Evolutionary conservation across 2,329 filamentous ascomycete species (phyloP).

Genomic region (Ophiostoma perfectum): DNA sequence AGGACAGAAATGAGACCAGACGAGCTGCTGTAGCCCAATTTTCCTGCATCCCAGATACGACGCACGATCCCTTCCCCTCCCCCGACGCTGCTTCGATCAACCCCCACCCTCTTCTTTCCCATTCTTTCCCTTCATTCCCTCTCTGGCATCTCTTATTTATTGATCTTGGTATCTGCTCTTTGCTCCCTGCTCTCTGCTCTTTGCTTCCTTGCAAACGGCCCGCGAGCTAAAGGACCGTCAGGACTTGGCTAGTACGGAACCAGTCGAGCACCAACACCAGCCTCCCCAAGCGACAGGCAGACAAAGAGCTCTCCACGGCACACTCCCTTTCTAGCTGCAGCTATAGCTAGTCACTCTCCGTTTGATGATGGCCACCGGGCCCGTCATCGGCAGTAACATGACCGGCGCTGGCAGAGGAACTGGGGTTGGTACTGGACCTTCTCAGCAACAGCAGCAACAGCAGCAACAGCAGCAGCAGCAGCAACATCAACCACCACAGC

Average conservation of each 20-base stretch:
- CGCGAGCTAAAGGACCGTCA: background rate
- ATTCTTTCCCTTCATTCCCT: background rate
- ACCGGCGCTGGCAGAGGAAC: background rate
- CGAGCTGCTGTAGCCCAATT: background rate
- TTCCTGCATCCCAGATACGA: conserved; percentile 12
- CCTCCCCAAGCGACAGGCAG: background rate
- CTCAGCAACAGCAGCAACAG: conserved; percentile 12
- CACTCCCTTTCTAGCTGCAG: background rate
- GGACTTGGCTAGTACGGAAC: too few species aligned
- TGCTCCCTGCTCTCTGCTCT: background rate
- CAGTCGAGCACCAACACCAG: background rate
- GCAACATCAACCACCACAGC: conserved; percentile 12
- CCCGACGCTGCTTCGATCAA: background rate
- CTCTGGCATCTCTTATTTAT: background rate
- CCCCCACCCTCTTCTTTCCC: background rate
- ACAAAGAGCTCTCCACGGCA: background rate
- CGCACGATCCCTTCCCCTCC: conserved; percentile 8
- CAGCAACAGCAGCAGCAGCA: conserved; percentile 10
- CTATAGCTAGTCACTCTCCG: background rate
- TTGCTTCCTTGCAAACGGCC: background rate
- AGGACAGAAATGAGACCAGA: background rate
- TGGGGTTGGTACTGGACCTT: background rate
- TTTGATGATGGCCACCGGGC: conserved; percentile 5
- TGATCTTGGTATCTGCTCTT: background rate
- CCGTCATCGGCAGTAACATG: conserved; percentile 1